These are phyloP conservation scores for Cladorrhinum sp. DNA, from an alignment of 2,329 filamentous ascomycete genomes.

Conservation along the genomic window DNA sequence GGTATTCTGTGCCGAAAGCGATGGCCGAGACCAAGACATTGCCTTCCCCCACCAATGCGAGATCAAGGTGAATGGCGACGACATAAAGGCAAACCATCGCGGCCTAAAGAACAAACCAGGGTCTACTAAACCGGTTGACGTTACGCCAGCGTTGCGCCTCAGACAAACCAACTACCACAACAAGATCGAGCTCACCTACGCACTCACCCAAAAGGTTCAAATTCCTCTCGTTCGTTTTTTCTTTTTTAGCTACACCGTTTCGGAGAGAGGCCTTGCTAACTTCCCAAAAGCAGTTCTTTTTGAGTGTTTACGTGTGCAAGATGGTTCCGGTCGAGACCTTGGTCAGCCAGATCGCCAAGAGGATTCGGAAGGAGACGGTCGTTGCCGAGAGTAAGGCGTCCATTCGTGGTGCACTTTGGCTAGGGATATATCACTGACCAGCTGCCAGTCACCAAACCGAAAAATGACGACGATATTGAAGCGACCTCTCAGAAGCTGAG, in stretches of 20 bases:
- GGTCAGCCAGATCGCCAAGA: slow-evolving; percentile 64
- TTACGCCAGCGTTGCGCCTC: slow-evolving; percentile 72
- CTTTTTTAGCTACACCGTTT: not conserved
- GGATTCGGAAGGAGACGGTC: slow-evolving; percentile 77
- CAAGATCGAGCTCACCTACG: slow-evolving; percentile 82
- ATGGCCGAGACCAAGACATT: slow-evolving; percentile 66
- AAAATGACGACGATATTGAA: slow-evolving; percentile 83
- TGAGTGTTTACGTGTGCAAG: slow-evolving; percentile 73
- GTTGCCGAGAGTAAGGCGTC: slow-evolving; percentile 71
- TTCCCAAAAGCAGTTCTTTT: slow-evolving; percentile 61
- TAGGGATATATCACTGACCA: not conserved
- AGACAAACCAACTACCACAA: slow-evolving; percentile 69
- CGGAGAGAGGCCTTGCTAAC: slow-evolving; percentile 7
- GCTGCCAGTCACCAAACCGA: slow-evolving; percentile 68
- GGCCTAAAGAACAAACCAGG: slow-evolving; percentile 95
- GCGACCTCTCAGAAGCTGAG: slow-evolving; percentile 86
- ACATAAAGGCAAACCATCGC: slow-evolving; percentile 88
- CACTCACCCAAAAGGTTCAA: slow-evolving; percentile 76
- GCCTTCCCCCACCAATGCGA: slow-evolving; percentile 91
- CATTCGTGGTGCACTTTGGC: not conserved
- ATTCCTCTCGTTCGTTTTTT: not conserved
- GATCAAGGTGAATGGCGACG: slow-evolving; percentile 81
- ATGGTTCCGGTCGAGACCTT: slow-evolving; percentile 69
- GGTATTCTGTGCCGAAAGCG: slow-evolving; percentile 75
- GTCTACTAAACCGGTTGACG: slow-evolving; percentile 88